Conservation (phyloP, 495 filamentous ascomycete species). For the Lophium mytilinum region DNA sequence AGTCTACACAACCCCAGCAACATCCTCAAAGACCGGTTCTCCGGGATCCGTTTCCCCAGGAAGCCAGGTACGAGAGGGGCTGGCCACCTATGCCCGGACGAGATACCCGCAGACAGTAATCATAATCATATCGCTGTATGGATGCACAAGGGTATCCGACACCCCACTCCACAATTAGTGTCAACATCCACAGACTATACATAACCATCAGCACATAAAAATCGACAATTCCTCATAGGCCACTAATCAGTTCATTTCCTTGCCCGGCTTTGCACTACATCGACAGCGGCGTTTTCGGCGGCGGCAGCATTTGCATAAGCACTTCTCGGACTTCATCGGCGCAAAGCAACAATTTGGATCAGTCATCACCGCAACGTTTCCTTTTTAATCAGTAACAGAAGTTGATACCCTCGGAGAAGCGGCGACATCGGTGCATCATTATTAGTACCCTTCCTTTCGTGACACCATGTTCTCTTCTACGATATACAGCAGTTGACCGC, state of each 20-base stretch:
- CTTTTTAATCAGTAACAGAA: not conserved
- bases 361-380: not conserved
- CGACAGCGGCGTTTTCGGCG: not conserved
- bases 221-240: too few species aligned
- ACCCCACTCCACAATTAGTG: too few species aligned
- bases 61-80: constrained; percentile 1
- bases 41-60: constrained; percentile 13
- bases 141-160: too few species aligned
- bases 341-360: not conserved
- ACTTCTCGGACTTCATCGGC: not conserved
- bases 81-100: not conserved
- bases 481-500: too few species aligned
- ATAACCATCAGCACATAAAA: too few species aligned
- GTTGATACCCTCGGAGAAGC: constrained; percentile 1
- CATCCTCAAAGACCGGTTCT: constrained; percentile 9
- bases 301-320: not conserved
- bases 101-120: not conserved
- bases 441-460: not conserved
- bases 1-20: constrained; percentile 5
- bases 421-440: constrained; percentile 1
- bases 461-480: not conserved
- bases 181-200: too few species aligned
- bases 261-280: too few species aligned
- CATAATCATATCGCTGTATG: not conserved
- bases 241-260: too few species aligned